These are phyloP conservation scores for Hypoxylon sp. DNA, from an alignment of 2,329 filamentous ascomycete species.

Conservation along the genomic window DNA sequence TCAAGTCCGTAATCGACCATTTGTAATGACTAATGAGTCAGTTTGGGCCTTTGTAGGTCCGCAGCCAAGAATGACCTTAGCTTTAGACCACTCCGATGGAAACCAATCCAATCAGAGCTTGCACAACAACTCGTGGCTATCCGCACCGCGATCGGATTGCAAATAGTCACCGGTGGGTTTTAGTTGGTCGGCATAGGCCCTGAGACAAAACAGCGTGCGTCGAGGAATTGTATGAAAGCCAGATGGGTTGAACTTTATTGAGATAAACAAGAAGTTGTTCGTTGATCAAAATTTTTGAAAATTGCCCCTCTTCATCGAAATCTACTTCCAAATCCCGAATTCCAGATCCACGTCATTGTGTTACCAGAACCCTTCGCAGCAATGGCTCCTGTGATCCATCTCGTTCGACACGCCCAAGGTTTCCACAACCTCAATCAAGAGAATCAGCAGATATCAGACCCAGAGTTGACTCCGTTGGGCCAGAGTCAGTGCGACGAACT, in stretches of 20 bases:
- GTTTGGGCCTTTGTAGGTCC: slow-evolving; percentile 12
- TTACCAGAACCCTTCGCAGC: neutral
- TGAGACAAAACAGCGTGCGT: slow-evolving; percentile 14
- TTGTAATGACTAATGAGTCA: slow-evolving; percentile 24
- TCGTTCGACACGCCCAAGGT: slow-evolving; percentile 80
- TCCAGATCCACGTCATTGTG: too few species aligned
- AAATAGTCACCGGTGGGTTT: slow-evolving; percentile 22
- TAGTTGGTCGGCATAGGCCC: slow-evolving; percentile 16
- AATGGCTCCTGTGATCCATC: slow-evolving; percentile 67
- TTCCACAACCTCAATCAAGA: slow-evolving; percentile 78
- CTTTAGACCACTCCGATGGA: slow-evolving; percentile 3
- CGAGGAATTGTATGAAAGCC: slow-evolving; percentile 5
- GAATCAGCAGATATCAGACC: slow-evolving; percentile 80
- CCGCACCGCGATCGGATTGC: slow-evolving; percentile 27
- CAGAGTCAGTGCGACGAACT: slow-evolving; percentile 76
- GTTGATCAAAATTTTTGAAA: neutral
- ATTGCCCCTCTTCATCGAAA: neutral
- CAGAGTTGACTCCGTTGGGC: slow-evolving; percentile 79
- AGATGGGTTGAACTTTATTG: neutral
- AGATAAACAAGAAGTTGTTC: slow-evolving; percentile 6
- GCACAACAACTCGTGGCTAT: slow-evolving; percentile 21
- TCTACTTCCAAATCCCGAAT: too few species aligned
- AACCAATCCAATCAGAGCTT: slow-evolving; percentile 30
- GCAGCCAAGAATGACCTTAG: slow-evolving; percentile 7
- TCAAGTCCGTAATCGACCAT: slow-evolving; percentile 5